Base-by-base conservation (phyloP, 768 basidiomycete species). In the Boletus rex-veris region DNA sequence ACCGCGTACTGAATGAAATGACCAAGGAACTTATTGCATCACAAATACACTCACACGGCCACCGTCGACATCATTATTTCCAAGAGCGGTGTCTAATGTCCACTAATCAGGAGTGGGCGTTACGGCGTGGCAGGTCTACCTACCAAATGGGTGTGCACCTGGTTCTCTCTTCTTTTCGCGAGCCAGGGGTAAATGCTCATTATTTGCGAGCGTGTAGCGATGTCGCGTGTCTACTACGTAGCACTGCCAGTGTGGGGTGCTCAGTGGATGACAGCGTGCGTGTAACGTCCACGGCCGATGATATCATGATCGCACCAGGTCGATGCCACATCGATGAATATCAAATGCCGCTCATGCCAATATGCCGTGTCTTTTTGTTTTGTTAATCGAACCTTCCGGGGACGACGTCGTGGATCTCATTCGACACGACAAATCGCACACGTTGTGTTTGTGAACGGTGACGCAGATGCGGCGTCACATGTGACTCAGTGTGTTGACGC, bases 281-380 rank as follows among this genome's bases (percentile, higher is more conserved):
- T 35, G 33, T 35, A 35, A 35, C 33, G 33, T 6, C 33, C 33
- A 11, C 33, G 33, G 3, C 12, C 39, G 30, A 56, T 58, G 54
- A 58, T 58, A 56, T 58, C 57, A 56, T 52, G 33, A 28, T 28
- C 28, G 33, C 33, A 35, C 10, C 14, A 14, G 33, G 33, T 35
- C 33, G 33, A 35, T 35, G 33, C 0, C 21, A 21, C 21, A 21
- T 21, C 21, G 21, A 21, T 21, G 21, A 21, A 35, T 35, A 35
- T 14, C 33, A 35, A 35, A 35, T 35, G 14, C 33, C 6, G 12
- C 6, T 14, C 33, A 35, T 35, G 33, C 5, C 33, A 14, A 33
- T 33, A 10, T 33, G 33, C 33, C 12, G 3, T 33, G 33, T 12
- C 14, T 1, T 35, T 14, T 35, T 6, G 3, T 28, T 8, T 28